Evolutionary conservation across 306 rosid species (phyloP).

Genomic region (Vachellia collinsii): DNA sequence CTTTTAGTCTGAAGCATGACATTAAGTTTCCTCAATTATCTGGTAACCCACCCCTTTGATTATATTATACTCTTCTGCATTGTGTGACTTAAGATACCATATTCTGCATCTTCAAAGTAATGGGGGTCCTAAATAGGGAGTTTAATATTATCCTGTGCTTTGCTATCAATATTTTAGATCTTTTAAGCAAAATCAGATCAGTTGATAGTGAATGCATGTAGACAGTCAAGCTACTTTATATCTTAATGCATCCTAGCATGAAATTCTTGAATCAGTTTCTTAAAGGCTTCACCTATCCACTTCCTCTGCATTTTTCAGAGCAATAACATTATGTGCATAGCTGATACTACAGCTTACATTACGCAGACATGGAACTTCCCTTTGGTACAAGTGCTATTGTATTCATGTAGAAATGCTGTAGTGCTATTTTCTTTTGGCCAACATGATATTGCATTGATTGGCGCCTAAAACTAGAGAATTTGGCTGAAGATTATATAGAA

Average conservation of each 20-base stretch:
- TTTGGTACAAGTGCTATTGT: not conserved
- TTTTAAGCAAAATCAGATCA: not conserved
- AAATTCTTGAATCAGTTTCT: not conserved
- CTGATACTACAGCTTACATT: not conserved
- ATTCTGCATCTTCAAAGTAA: not conserved
- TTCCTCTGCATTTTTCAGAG: not conserved
- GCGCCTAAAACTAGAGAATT: not conserved
- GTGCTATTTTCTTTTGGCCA: not conserved
- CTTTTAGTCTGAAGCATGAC: not conserved
- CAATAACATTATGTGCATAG: not conserved
- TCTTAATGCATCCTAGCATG: not conserved
- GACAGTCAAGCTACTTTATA: not conserved
- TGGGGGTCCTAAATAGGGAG: not conserved
- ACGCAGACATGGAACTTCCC: not conserved
- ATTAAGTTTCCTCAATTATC: not conserved
- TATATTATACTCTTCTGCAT: not conserved
- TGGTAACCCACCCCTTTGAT: not conserved
- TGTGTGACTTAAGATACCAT: not conserved
- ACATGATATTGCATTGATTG: not conserved
- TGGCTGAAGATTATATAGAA: not conserved
- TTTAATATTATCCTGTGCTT: not conserved
- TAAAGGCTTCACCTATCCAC: not conserved
- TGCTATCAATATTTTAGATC: not conserved
- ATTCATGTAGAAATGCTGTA: not conserved
- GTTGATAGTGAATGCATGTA: not conserved